Evolutionary conservation across 257 asterid species (phyloP).

Genomic region (Anisodus acutangulus): DNA sequence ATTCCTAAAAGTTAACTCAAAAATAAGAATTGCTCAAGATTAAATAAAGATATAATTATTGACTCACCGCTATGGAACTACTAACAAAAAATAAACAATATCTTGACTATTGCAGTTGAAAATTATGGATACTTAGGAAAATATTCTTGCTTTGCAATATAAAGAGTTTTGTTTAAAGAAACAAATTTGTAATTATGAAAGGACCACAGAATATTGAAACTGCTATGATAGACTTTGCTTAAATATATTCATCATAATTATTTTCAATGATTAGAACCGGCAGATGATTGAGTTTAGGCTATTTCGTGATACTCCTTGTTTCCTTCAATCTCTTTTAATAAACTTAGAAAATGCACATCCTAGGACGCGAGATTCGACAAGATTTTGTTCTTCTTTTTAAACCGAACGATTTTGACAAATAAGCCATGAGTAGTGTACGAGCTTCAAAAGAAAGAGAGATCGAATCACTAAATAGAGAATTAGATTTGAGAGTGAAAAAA

Average conservation of each 20-base stretch:
- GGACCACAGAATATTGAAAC: not conserved
- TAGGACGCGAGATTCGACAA: not conserved
- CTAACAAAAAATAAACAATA: not conserved
- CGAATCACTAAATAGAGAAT: no score
- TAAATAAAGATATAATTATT: no score
- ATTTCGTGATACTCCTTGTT: no score
- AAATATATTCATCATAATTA: not conserved
- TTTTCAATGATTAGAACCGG: not conserved
- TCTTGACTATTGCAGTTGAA: not conserved
- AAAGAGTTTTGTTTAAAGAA: not conserved
- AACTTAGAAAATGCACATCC: not conserved
- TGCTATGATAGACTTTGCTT: not conserved
- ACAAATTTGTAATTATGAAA: not conserved
- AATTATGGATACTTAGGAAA: not conserved
- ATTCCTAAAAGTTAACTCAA: no score
- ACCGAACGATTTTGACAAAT: no score
- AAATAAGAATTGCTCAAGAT: no score
- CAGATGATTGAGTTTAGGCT: not conserved
- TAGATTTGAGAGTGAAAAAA: no score
- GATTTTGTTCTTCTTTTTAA: not conserved
- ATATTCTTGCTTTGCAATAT: constrained; percentile 10
- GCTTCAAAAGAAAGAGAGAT: no score
- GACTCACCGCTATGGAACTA: not conserved
- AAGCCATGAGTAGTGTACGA: no score
- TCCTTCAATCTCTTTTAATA: not conserved